These are phyloP conservation scores for Vitis hybrid DNA, from an alignment of 177 flowering plant genomes.

Conservation along the genomic window DNA sequence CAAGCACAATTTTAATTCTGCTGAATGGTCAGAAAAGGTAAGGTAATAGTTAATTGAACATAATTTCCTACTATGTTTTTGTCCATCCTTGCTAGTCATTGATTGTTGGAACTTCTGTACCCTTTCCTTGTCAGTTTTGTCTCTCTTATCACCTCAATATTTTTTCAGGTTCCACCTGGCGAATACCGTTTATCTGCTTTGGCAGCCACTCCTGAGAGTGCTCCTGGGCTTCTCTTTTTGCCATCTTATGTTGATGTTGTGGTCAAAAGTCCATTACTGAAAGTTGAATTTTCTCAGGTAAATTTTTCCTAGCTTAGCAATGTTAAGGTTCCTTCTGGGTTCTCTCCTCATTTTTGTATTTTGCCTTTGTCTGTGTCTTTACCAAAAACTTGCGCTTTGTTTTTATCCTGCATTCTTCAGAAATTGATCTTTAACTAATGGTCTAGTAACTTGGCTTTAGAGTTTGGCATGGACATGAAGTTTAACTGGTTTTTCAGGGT, in stretches of 20 bases:
- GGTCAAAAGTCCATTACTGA: slow-evolving; percentile 67
- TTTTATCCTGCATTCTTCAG: not conserved
- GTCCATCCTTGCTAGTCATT: not conserved
- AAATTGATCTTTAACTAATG: not conserved
- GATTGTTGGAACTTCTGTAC: not conserved
- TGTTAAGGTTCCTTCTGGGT: not conserved
- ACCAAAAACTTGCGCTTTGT: not conserved
- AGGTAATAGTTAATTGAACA: not conserved
- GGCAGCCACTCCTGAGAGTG: slow-evolving; percentile 57
- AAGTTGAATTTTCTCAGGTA: slow-evolving; percentile 91
- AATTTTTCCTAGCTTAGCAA: not conserved
- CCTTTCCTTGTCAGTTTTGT: not conserved
- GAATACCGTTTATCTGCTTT: slow-evolving; percentile 88
- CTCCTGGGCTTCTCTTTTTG: slow-evolving; percentile 70
- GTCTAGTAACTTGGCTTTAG: not conserved
- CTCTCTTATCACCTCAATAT: not conserved
- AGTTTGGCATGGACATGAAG: not conserved
- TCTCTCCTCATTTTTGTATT: not conserved
- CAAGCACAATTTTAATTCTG: not conserved
- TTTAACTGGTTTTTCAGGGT: not conserved
- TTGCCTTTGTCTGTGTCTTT: not conserved
- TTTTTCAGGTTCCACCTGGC: slow-evolving; percentile 74
- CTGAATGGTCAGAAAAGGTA: not conserved
- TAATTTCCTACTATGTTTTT: not conserved
- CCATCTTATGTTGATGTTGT: slow-evolving; percentile 76